Evolutionary conservation across 768 basidiomycete species (phyloP).

Genomic region (Xerocomellus dryophilus): DNA sequence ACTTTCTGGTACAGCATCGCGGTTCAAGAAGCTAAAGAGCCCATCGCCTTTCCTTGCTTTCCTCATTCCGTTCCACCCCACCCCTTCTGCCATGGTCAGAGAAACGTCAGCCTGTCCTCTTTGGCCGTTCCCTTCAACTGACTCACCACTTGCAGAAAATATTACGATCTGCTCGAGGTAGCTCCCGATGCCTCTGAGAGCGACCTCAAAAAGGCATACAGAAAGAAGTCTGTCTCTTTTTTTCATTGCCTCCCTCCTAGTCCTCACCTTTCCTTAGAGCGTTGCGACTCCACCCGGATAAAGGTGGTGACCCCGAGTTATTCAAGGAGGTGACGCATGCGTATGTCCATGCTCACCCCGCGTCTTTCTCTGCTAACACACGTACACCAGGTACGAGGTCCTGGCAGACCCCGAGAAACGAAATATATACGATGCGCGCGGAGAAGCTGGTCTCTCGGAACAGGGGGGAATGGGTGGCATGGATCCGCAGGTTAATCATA

Average conservation of each 20-base stretch:
- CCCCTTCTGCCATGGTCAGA: constrained; percentile 52
- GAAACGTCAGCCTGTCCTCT: constrained; percentile 48
- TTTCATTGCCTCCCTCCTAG: neutral
- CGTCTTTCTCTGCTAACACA: neutral
- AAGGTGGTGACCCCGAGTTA: constrained; percentile 92
- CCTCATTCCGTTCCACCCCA: constrained; percentile 13
- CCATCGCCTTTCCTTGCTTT: constrained; percentile 11
- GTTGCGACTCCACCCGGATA: constrained; percentile 84
- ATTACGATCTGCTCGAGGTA: constrained; percentile 90
- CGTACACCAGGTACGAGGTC: constrained; percentile 75
- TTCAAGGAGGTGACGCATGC: constrained; percentile 98
- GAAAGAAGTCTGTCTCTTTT: constrained; percentile 65
- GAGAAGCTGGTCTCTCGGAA: constrained; percentile 87
- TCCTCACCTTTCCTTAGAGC: constrained; percentile 48
- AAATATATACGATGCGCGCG: constrained; percentile 80
- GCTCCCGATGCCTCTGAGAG: constrained; percentile 70
- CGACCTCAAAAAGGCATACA: constrained; percentile 94
- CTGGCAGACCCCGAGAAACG: constrained; percentile 86
- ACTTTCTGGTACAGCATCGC: constrained; percentile 33
- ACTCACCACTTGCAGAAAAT: constrained; percentile 55
- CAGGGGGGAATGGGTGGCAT: constrained; percentile 91
- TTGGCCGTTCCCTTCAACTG: neutral
- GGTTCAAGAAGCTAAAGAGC: constrained; percentile 26
- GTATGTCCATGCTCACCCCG: constrained; percentile 45
- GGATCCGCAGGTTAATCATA: constrained; percentile 79